These are phyloP conservation scores for Saksenaea oblongispora DNA, from an alignment of 371 early-diverging fungal species.

Conservation along the genomic window DNA sequence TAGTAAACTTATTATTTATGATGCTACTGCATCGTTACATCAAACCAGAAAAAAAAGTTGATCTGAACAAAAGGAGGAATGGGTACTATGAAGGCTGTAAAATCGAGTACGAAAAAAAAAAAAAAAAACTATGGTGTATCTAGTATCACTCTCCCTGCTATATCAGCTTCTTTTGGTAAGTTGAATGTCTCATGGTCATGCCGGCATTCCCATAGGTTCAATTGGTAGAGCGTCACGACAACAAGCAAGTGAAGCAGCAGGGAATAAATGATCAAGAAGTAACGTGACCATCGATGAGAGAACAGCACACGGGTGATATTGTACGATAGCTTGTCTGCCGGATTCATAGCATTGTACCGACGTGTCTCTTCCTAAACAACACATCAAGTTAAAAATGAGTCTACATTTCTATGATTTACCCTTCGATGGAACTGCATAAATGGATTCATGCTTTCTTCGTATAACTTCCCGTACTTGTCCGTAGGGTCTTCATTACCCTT, in stretches of 20 bases:
- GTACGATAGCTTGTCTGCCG: constrained; percentile 74
- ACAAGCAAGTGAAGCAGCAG: constrained; percentile 79
- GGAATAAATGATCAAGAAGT: constrained; percentile 72
- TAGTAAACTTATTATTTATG: too few species aligned
- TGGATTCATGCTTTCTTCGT: constrained; percentile 88
- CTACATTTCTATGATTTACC: constrained; percentile 24
- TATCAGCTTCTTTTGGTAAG: constrained; percentile 37
- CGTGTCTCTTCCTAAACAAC: constrained; percentile 64
- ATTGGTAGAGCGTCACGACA: constrained; percentile 67
- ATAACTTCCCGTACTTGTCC: constrained; percentile 73
- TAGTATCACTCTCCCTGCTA: not conserved
- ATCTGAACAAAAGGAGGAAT: too few species aligned
- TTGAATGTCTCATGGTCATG: constrained; percentile 60
- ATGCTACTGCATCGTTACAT: too few species aligned
- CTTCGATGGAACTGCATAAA: constrained; percentile 82
- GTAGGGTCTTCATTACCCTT: constrained; percentile 47
- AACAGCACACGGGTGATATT: constrained; percentile 69
- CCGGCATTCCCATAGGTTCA: constrained; percentile 71
- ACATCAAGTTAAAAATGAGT: not conserved
- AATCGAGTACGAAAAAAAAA: too few species aligned
- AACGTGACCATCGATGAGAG: constrained; percentile 73
- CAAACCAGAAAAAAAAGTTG: too few species aligned
- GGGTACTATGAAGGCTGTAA: too few species aligned
- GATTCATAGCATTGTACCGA: constrained; percentile 72
- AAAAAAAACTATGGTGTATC: not conserved